A percentile compares a stretch with the other conserved stretches of the same genome.
phyloP scores from a whole-genome alignment of 306 rosid genomes.

The Citrullus mucosospermus region DNA sequence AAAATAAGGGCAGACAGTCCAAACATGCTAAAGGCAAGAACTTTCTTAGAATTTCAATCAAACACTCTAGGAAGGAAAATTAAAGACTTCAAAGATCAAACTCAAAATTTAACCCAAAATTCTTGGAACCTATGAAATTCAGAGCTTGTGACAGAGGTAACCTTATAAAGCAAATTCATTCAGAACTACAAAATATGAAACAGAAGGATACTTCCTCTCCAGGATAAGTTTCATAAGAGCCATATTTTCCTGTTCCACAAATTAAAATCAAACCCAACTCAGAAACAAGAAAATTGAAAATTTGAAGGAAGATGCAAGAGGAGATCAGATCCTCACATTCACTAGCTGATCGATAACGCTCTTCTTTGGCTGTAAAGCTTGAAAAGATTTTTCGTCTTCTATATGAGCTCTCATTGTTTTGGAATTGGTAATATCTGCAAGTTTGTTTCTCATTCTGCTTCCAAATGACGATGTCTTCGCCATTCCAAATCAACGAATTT shows the following conservation, averaged over 20 bases:
- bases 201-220: slow-evolving; percentile 64
- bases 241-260: slow-evolving; percentile 49
- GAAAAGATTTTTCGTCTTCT: slow-evolving; percentile 16
- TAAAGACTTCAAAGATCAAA: too few relatives aligned
- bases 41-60: too few relatives aligned
- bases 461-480: slow-evolving; percentile 50
- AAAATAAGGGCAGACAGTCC: too few relatives aligned
- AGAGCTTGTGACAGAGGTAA: background rate
- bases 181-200: too few relatives aligned
- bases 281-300: background rate
- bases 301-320: background rate
- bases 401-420: slow-evolving; percentile 13
- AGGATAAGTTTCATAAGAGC: slow-evolving; percentile 37
- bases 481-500: slow-evolving; percentile 11
- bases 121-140: background rate
- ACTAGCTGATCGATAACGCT: slow-evolving; percentile 48
- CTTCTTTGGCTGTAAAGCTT: slow-evolving; percentile 10
- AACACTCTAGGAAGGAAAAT: too few relatives aligned
- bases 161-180: too few relatives aligned
- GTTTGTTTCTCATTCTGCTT: slow-evolving; percentile 48
- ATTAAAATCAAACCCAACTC: slow-evolving; percentile 7
- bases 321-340: slow-evolving; percentile 19
- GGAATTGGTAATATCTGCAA: slow-evolving; percentile 63
- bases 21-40: too few relatives aligned
- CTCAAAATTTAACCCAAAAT: too few relatives aligned